These are phyloP conservation scores for Rubia balearica DNA, from an alignment of 305 asterid species.

Conservation along the genomic window DNA sequence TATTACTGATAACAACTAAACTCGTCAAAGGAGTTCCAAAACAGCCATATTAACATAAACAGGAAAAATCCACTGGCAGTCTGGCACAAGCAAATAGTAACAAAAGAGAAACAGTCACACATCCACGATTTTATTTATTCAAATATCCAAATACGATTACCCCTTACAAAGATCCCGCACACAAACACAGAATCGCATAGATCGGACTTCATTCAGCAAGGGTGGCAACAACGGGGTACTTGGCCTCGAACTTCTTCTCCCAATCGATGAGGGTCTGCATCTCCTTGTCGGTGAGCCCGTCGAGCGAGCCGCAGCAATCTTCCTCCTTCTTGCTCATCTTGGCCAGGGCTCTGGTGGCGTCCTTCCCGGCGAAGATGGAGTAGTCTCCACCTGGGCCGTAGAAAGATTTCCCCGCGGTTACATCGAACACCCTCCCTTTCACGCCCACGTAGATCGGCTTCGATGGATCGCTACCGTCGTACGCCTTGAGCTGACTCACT, in stretches of 20 bases:
- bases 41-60: not conserved
- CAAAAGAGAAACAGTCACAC: not conserved
- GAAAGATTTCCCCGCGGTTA: slow-evolving; percentile 68
- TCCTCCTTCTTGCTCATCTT: slow-evolving; percentile 86
- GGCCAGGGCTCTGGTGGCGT: slow-evolving; percentile 90
- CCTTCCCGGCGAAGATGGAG: slow-evolving; percentile 86
- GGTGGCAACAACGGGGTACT: slow-evolving; percentile 73
- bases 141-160: not conserved
- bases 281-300: slow-evolving; percentile 82
- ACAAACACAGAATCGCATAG: not conserved
- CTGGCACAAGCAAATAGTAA: not conserved
- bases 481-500: slow-evolving; percentile 48
- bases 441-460: slow-evolving; percentile 86
- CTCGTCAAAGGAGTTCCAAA: not conserved
- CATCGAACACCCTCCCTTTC: slow-evolving; percentile 67
- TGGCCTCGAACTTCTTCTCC: slow-evolving; percentile 91
- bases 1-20: not conserved
- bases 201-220: slow-evolving; percentile 23
- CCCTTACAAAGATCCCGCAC: not conserved
- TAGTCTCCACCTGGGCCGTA: slow-evolving; percentile 85
- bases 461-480: slow-evolving; percentile 75
- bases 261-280: slow-evolving; percentile 75
- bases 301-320: slow-evolving; percentile 52
- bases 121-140: not conserved
- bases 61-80: not conserved